Base-by-base conservation (phyloP, 139 green algal genomes). In the Mychonastes homosphaera region DNA sequence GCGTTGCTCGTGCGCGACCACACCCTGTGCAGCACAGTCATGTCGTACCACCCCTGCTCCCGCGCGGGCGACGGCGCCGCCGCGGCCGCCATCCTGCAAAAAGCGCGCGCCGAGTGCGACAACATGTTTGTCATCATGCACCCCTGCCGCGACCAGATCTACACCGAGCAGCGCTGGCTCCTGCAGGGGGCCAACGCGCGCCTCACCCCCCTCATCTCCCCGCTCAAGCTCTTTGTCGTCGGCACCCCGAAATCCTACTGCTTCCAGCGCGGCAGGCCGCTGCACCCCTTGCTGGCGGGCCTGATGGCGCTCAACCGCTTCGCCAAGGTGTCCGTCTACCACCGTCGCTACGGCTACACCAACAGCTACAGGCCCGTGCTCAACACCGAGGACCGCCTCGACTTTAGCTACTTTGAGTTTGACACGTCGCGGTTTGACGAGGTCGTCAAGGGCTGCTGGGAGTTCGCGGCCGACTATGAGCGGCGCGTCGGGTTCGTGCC, bases 91-190 rank as follows among this genome's bases (percentile, higher is more conserved):
- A 13, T 18, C 35, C 38, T 61, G 26, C 4, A 21, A 7, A 10
- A 51, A 39, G n/a, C 13, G 41, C 43, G 36, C n/a, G 18, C 24
- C 18, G 15, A 19, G 8, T 34, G 27, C 30, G 43, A 53, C 29
- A 27, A 36, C 5, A 33, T 63, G 56, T 63, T 63, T 62, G 55
- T 36, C n/a, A 62, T 62, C 55, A 21, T 62, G 29, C 34, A 34
- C 13, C 56, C 43, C 7, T 10, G 8, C 56, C 36, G 36, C 27
- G 3, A 21, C 28, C 38, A 63, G 30, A 21, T 53, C 23, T 63
- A 54, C 28, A 4, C 43, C 4, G 43, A 54, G 41, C 5, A 23
- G 12, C 56, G 55, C 24, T n/a, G n/a, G n/a, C n/a, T n/a, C n/a
- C n/a, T n/a, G n/a, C n/a, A n/a, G n/a, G n/a, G n/a, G n/a, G n/a